phyloP scores from a whole-genome alignment of 768 basidiomycete species.

The Leccinum uliginosum region DNA sequence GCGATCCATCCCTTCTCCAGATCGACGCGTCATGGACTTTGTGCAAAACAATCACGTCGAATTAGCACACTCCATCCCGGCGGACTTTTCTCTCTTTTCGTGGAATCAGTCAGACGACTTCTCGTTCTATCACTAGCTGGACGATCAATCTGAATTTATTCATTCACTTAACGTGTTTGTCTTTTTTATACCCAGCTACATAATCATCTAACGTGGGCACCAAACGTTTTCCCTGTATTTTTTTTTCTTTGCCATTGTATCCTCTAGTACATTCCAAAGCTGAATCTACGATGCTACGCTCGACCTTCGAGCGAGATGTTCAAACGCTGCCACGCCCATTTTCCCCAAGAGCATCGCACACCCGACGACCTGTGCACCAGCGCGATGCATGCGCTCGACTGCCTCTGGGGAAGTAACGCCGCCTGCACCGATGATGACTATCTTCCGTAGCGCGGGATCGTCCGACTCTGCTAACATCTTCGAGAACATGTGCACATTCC shows the following conservation, averaged over 20 bases:
- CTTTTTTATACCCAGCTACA: conserved; percentile 8
- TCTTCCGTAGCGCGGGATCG: conserved; percentile 39
- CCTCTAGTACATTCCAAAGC: not conserved
- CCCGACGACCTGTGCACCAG: conserved; percentile 71
- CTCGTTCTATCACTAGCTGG: conserved; percentile 17
- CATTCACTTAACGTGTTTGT: conserved; percentile 17
- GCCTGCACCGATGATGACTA: conserved; percentile 76
- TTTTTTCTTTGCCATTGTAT: not conserved
- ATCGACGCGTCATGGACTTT: conserved; percentile 12
- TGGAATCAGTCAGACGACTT: conserved; percentile 23
- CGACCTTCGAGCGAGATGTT: conserved; percentile 30
- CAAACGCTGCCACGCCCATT: conserved; percentile 51
- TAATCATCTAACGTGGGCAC: conserved; percentile 7
- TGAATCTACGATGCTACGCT: not conserved
- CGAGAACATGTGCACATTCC: conserved; percentile 67
- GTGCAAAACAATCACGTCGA: not conserved
- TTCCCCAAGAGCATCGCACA: conserved; percentile 54
- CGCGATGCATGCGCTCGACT: conserved; percentile 63
- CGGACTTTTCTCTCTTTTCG: conserved; percentile 17
- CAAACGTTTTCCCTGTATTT: conserved; percentile 3
- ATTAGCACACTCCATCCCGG: conserved; percentile 6
- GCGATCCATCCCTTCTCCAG: not conserved
- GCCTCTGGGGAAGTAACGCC: conserved; percentile 66
- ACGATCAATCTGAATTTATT: conserved; percentile 24
- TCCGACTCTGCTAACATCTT: conserved; percentile 42